Evolutionary conservation across 2,329 filamentous ascomycete genomes (phyloP).

Genomic region (Cladophialophora yegresii): DNA sequence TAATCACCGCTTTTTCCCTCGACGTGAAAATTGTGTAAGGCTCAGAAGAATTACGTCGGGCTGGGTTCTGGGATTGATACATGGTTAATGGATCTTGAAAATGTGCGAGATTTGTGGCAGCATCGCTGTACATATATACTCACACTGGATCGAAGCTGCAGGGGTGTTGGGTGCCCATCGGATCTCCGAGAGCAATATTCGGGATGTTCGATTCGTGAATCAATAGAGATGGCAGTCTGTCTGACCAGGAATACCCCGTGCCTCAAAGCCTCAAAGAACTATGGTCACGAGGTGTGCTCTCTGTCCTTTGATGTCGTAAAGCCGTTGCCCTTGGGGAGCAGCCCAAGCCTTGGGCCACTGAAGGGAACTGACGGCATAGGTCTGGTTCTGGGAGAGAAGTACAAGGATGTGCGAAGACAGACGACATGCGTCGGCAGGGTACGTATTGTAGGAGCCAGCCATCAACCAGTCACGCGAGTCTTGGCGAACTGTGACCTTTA

Average conservation of each 20-base stretch:
- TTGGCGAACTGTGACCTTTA: neutral
- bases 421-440: neutral
- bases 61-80: neutral
- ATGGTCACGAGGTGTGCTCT: neutral
- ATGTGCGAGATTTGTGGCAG: neutral
- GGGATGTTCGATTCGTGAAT: too few relatives aligned
- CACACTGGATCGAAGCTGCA: neutral
- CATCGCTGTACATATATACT: neutral
- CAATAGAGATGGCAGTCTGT: neutral
- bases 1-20: constrained; percentile 53
- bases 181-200: constrained; percentile 10
- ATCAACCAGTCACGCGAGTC: too few relatives aligned
- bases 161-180: constrained; percentile 10
- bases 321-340: neutral
- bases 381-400: neutral
- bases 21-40: constrained; percentile 57
- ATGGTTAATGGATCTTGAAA: neutral
- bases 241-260: neutral
- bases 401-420: neutral
- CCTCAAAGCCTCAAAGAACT: neutral
- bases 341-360: neutral
- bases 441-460: too few relatives aligned
- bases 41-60: constrained; percentile 1
- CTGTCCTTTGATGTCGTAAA: neutral
- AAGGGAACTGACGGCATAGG: neutral